Evolutionary conservation across 2,329 filamentous ascomycete species (phyloP), one percentile per base, ranked within the genome.

Genomic region (Calcarisporium arbuscula): DNA sequence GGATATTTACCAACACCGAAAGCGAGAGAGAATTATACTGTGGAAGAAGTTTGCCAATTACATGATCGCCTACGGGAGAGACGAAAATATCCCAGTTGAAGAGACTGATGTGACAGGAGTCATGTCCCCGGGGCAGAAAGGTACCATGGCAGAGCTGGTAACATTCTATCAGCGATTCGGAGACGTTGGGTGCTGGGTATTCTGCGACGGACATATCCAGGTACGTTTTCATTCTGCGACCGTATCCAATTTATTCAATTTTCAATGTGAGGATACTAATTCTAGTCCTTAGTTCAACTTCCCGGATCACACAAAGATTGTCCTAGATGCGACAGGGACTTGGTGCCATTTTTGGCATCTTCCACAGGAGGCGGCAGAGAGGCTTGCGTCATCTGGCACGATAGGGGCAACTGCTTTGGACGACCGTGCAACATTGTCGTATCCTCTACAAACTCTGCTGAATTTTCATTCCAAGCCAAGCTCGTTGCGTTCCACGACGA

Each of bases 251-350:
- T 17, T 5, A 8, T 31, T 5, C 19, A 11, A 7, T n/a, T 16
- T 8, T 17, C 1, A 19, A 18, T 17, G n/a, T n/a, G n/a, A n/a
- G n/a, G 19, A 21, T 16, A 35, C 52, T 58, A 45, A 58, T 46
- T 39, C 18, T 23, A 16, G 21, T n/a, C 11, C 32, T 11, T 37
- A 87, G 74, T 85, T 90, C 61, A 90, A 92, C 61, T 92, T 92
- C 57, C 85, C 85, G 3, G 85, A 92, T 47, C 85, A 92, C 56
- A 90, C 85, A 39, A 92, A 92, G 61, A 74, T 92, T 35, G 81
- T 90, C 10, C 64, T 92, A 18, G 85, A 86, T 38, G 65, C 80
- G 1, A 75, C 82, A 19, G 85, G 82, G n/a, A 77, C 72, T 2
- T 82, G 79, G 69, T 82, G 83, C 46, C 82, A 85, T 53, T 86